Evolutionary conservation across 2,329 filamentous ascomycete genomes (phyloP).

Genomic region (Apiospora sp.): DNA sequence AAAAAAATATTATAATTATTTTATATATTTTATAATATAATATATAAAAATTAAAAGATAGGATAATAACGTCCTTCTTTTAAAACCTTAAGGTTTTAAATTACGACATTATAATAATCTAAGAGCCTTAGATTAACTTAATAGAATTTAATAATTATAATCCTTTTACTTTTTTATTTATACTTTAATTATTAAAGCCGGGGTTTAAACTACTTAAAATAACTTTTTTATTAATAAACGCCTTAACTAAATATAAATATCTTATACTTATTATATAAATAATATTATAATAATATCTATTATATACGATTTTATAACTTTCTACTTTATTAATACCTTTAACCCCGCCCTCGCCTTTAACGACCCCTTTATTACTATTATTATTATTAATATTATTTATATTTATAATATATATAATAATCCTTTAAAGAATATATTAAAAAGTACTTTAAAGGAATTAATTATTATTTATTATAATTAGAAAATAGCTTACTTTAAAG

Average conservation of each 20-base stretch:
- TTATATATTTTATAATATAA: conserved; percentile 18
- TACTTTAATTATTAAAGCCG: not conserved
- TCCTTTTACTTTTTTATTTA: not conserved
- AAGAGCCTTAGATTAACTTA: not conserved
- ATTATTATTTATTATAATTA: not conserved
- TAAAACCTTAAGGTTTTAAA: not conserved
- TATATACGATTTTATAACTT: not conserved
- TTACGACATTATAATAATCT: not conserved
- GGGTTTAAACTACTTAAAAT: not conserved
- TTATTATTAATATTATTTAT: not conserved
- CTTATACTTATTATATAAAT: not conserved
- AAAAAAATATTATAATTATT: not conserved
- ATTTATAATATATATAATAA: conserved; percentile 5
- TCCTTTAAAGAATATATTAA: not conserved
- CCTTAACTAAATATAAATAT: not conserved
- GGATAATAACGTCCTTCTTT: not conserved
- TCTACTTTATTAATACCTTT: not conserved
- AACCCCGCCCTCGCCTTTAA: not conserved
- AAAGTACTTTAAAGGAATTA: no score
- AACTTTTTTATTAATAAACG: not conserved
- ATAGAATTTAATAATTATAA: not conserved
- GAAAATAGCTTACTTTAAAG: not conserved
- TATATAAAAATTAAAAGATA: not conserved
- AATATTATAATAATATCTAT: not conserved
- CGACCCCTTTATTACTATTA: not conserved